Percentiles rank a stretch among this genome's conserved stretches.
Evolutionary conservation across 1,284 basidiomycete species (phyloP).

Genomic region (Porodaedalea pini): DNA sequence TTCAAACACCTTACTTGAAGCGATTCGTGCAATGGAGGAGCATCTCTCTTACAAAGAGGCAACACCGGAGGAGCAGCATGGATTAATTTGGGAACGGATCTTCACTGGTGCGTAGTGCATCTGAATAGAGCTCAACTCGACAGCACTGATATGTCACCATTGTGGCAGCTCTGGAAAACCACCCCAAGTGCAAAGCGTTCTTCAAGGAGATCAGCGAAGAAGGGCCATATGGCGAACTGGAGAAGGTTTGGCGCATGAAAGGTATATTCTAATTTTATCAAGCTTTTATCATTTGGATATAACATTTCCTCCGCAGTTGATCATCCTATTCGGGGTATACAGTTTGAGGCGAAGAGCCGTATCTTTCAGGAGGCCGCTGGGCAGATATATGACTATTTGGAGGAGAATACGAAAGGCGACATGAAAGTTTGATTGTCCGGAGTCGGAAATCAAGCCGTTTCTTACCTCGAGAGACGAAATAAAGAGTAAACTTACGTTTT

Average conservation of each 20-base stretch:
- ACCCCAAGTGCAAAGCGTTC: not conserved
- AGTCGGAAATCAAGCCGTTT: no score
- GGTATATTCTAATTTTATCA: not conserved
- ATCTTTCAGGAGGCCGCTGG: slow-evolving; percentile 7
- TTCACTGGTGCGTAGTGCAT: not conserved
- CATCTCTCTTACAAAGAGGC: slow-evolving; percentile 3
- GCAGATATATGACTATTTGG: slow-evolving; percentile 1
- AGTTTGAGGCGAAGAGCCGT: slow-evolving; percentile 9
- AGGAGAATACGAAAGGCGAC: not conserved
- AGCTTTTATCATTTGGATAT: not conserved
- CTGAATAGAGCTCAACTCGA: not conserved
- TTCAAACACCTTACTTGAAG: not conserved
- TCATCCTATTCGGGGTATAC: not conserved
- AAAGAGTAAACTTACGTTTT: no score
- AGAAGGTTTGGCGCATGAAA: slow-evolving; percentile 5
- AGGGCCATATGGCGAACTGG: slow-evolving; percentile 5
- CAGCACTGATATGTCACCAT: not conserved
- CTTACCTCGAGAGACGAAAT: no score
- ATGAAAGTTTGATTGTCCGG: not conserved
- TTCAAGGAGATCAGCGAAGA: not conserved
- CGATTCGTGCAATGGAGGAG: slow-evolving; percentile 1
- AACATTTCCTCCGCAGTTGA: not conserved
- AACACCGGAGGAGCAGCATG: not conserved
- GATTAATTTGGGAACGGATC: not conserved
- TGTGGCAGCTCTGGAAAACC: not conserved